Base-by-base conservation (phyloP, 2,329 filamentous ascomycete species). In the Aspergillus brasiliensis region DNA sequence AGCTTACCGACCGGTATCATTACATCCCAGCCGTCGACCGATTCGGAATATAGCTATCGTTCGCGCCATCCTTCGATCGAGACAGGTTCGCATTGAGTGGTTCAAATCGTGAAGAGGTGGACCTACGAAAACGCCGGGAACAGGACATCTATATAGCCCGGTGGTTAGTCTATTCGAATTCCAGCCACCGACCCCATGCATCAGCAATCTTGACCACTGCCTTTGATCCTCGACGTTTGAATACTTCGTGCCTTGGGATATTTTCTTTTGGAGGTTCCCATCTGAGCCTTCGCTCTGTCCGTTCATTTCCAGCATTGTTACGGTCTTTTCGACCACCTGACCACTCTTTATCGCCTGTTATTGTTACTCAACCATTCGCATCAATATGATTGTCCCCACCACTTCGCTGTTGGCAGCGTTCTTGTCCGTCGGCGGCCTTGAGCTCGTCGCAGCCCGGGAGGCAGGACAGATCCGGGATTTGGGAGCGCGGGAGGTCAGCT, bases 371-470 rank as follows among this genome's bases (percentile, higher is more conserved):
- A 49, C 61, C 58, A 46, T 58, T 65, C 38, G 19, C 11, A 27
- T 58, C 67, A 70, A 60, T 19, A 77, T 77, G 74, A 68, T 74
- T 40, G 58, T 67, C 49, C 67, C 66, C 34, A 62, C 67, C 31
- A 62, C 71, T 40, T 69, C 73, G 38, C 59, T 73, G 21, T 62
- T 77, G 44, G 68, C 71, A 56, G 73, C 71, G 49, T 69, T 76
- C 25, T 58, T 72, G 58, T 73, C 73, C 51, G 60, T 75, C 15
- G 75, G 74, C 52, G 69, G 72, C 51, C 55, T 73, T 37, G 62
- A 75, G 55, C 66, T 75, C 48, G 73, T 72, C 58, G 65, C 69
- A 52, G 75, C 75, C 34, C 64, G 71, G 51, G 68, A 70, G 37
- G 61, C 63, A 6, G 56, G 65, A 15, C 60, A 65, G 53, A 65